Conservation (phyloP, 2,329 filamentous ascomycete genomes). For the Colletotrichum lupini region DNA sequence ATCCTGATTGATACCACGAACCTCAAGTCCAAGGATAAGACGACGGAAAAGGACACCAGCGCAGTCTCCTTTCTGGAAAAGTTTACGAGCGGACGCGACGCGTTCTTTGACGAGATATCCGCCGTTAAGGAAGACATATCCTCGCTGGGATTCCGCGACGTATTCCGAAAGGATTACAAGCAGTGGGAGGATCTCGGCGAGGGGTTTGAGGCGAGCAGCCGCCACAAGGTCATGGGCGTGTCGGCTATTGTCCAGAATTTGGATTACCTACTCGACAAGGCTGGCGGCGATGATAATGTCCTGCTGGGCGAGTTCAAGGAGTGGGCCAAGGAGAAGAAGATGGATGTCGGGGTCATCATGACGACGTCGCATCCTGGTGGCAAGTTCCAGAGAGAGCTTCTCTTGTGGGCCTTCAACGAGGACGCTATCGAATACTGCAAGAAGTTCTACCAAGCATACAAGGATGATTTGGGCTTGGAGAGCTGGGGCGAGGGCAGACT, state of each 20-base stretch:
- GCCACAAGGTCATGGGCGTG: conserved; percentile 67
- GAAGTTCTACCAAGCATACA: conserved; percentile 61
- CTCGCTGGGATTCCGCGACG: conserved; percentile 69
- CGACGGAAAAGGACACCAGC: conserved; percentile 68
- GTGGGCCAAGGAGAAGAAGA: conserved; percentile 65
- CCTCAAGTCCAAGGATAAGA: conserved; percentile 71
- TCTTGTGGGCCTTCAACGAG: conserved; percentile 72
- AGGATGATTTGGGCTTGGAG: conserved; percentile 65
- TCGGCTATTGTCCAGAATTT: conserved; percentile 71
- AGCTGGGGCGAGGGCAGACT: conserved; percentile 62
- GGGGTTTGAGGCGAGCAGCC: neutral
- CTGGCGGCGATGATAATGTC: conserved; percentile 50
- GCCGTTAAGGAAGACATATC: conserved; percentile 76
- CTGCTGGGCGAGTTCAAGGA: conserved; percentile 60
- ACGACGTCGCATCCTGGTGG: conserved; percentile 69
- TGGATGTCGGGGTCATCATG: conserved; percentile 77
- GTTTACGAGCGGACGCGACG: conserved; percentile 55
- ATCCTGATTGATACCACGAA: conserved; percentile 80
- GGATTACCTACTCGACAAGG: conserved; percentile 66
- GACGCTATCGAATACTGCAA: conserved; percentile 61
- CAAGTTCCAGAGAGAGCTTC: conserved; percentile 72
- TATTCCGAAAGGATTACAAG: conserved; percentile 87
- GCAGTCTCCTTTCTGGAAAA: conserved; percentile 69
- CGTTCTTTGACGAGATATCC: conserved; percentile 70
- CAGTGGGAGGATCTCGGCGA: conserved; percentile 72